Conservation (phyloP, 768 basidiomycete species). For the Pisolithus marmoratus region DNA sequence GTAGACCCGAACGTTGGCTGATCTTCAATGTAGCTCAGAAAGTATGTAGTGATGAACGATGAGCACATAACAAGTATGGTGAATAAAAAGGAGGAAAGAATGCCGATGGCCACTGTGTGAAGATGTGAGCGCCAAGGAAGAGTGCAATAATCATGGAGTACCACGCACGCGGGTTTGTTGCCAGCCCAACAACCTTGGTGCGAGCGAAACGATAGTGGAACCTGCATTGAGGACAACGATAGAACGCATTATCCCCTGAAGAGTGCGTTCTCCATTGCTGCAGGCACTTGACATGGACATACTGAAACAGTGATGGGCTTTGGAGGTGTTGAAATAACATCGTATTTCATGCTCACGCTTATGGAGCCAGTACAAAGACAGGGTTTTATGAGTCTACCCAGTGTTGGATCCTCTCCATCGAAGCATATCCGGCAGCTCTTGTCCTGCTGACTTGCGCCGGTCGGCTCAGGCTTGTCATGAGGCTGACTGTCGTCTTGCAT, state of each 20-base stretch:
- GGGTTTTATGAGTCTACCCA: conserved; percentile 78
- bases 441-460: conserved; percentile 31
- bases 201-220: conserved; percentile 75
- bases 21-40: conserved; percentile 57
- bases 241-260: conserved; percentile 61
- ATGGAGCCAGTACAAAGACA: conserved; percentile 68
- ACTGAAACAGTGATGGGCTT: conserved; percentile 36
- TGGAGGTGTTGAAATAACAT: conserved; percentile 3
- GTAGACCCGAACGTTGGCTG: conserved; percentile 32
- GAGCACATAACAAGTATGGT: conserved; percentile 60
- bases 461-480: conserved; percentile 5
- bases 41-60: conserved; percentile 64
- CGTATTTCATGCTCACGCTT: conserved; percentile 36
- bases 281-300: conserved; percentile 76
- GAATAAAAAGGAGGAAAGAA: conserved; percentile 56
- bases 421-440: conserved; percentile 85
- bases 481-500: conserved; percentile 11
- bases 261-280: conserved; percentile 69
- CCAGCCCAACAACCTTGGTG: conserved; percentile 64
- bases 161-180: conserved; percentile 64
- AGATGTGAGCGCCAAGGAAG: conserved; percentile 11
- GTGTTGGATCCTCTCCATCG: conserved; percentile 52
- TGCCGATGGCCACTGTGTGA: conserved; percentile 55
- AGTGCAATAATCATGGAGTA: background rate
- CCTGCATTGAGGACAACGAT: conserved; percentile 73